Base-by-base conservation (phyloP, 2,329 filamentous ascomycete species). In the Nemania bipapillata region DNA sequence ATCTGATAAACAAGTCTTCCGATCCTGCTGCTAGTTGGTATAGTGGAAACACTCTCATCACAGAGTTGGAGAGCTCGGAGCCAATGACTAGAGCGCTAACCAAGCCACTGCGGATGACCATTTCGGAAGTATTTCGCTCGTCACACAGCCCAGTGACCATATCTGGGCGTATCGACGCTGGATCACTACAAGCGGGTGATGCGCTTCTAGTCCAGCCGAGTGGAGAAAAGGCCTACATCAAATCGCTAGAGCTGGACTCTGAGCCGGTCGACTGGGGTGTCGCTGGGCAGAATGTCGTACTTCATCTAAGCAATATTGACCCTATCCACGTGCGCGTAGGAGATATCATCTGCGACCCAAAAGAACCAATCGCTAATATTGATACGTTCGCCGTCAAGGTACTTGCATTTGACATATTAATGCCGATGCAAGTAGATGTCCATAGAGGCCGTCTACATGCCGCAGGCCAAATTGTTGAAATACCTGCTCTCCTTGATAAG, bases 301-400 rank as follows among this genome's bases (percentile, higher is more conserved):
- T 99, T n/a, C 91, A 96, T 73, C 85, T 99, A 56, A 86, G 89
- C 8, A 91, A 95, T 72, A 93, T 97, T 76, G 95, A 98, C 74
- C 87, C 92, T 0, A 87, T 92, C 17, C 91, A 97, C 75, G 86
- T 99, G 9, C 88, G 89, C 53, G 86, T 92, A 7, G 96, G 96
- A 22, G 94, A 98, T 76, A 91, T 98, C 20, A 81, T 97, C n/a
- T 97, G 94, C 81, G 86, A 88, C 55, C 85, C 89, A 0, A 84
- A 85, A 1, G 81, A 86, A 1, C 91, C 93, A 0, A 90, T 97
- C 37, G 81, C 84, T 28, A 92, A 91, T 67, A 84, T 93, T 66
- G 91, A 91, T 65, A 86, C 84, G 0, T 94, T 98, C 75, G 92
- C 88, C 1, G 89, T 92, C 69, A 97, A 97, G 80, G 89, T 96